These are phyloP conservation scores for Helicostylum pulchrum DNA, from an alignment of 192 early-diverging fungal genomes.

Conservation along the genomic window DNA sequence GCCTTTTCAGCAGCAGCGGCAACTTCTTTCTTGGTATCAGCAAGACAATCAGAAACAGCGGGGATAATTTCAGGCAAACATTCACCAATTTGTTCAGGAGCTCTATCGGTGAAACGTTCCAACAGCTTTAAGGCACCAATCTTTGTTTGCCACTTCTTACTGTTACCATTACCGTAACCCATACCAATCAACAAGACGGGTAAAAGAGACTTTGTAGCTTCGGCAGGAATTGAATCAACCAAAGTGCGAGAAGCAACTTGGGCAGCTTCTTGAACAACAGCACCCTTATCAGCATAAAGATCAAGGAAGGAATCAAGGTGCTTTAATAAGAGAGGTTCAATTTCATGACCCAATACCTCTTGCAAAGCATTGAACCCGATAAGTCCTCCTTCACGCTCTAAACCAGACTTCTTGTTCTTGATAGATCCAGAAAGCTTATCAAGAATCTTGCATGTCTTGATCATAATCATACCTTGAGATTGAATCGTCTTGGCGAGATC, in stretches of 20 bases:
- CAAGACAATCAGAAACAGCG: constrained; percentile 63
- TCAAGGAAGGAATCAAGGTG: constrained; percentile 59
- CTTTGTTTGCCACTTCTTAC: constrained; percentile 79
- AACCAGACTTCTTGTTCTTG: constrained; percentile 65
- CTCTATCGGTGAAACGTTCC: constrained; percentile 38
- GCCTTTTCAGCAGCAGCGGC: constrained; percentile 47
- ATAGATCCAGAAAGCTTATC: constrained; percentile 52
- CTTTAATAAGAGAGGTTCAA: constrained; percentile 62
- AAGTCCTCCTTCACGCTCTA: constrained; percentile 61
- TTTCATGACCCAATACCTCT: constrained; percentile 52
- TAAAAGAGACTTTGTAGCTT: constrained; percentile 51
- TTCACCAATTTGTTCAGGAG: constrained; percentile 49
- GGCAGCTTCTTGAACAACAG: constrained; percentile 48
- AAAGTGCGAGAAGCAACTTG: constrained; percentile 38
- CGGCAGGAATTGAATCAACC: constrained; percentile 40
- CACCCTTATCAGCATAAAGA: constrained; percentile 52
- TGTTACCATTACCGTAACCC: constrained; percentile 39
- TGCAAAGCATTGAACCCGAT: constrained; percentile 62
- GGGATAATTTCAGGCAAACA: constrained; percentile 62
- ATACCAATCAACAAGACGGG: constrained; percentile 62
- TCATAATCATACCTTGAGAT: constrained; percentile 49
- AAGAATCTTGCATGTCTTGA: constrained; percentile 58
- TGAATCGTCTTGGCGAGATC: constrained; percentile 41
- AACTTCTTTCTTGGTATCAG: constrained; percentile 76
- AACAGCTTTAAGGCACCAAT: constrained; percentile 51